A percentile compares a stretch with the other conserved stretches of the same genome.
phyloP scores from a whole-genome alignment of 2,329 filamentous ascomycete genomes.

The Colletotrichum liaoningense region DNA sequence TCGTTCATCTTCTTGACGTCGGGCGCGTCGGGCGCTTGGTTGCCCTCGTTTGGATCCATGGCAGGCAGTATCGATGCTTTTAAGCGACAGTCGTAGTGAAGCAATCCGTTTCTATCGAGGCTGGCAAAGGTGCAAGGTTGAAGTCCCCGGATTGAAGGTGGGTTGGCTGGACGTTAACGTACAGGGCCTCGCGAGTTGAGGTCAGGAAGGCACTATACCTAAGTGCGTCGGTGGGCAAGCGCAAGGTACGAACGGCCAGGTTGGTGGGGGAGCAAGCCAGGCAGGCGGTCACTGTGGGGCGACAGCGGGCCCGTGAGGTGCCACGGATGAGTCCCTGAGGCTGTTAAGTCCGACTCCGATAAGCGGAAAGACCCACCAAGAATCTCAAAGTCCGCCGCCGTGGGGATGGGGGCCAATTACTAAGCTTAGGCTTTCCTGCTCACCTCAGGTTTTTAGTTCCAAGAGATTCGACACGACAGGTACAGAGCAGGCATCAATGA shows the following conservation, averaged over 20 bases:
- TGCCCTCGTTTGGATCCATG: slow-evolving; percentile 58
- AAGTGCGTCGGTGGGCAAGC: neutral
- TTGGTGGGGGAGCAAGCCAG: slow-evolving; percentile 16
- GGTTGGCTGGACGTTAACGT: slow-evolving; percentile 13
- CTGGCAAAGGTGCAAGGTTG: neutral
- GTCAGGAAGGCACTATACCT: neutral
- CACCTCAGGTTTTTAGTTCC: neutral
- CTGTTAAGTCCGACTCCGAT: slow-evolving; percentile 29
- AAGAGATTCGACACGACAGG: neutral
- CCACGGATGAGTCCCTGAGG: neutral
- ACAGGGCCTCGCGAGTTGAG: slow-evolving; percentile 3
- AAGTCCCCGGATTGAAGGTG: slow-evolving; percentile 2
- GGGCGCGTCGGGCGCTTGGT: slow-evolving; percentile 62
- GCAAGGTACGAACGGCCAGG: neutral
- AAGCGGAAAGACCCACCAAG: slow-evolving; percentile 10
- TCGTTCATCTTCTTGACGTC: slow-evolving; percentile 70
- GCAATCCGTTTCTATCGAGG: slow-evolving; percentile 2
- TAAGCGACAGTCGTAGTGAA: neutral
- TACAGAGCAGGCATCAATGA: neutral
- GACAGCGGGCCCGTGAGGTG: neutral
- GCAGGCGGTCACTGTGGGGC: slow-evolving; percentile 15
- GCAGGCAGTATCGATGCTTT: neutral
- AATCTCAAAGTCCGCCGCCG: slow-evolving; percentile 23
- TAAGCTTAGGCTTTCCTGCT: slow-evolving; percentile 9
- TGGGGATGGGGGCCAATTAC: slow-evolving; percentile 6